These are phyloP conservation scores for Lasiosphaeris hirsuta DNA, from an alignment of 495 filamentous ascomycete genomes.

Conservation along the genomic window DNA sequence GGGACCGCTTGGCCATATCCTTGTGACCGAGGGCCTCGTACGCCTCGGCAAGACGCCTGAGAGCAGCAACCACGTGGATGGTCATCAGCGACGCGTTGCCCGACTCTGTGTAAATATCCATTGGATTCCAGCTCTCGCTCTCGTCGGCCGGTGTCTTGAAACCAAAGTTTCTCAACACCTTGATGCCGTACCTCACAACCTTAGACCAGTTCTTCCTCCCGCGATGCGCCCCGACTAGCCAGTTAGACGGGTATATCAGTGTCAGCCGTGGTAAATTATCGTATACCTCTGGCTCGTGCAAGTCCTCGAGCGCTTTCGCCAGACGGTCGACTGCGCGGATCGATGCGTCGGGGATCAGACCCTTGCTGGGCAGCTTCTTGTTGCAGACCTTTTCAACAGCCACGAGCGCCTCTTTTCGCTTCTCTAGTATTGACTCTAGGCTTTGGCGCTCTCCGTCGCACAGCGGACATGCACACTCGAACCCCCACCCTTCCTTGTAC, in stretches of 20 bases:
- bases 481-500: constrained; percentile 43
- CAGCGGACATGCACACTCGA: constrained; percentile 45
- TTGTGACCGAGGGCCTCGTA: constrained; percentile 29
- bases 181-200: constrained; percentile 32
- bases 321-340: constrained; percentile 32
- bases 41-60: constrained; percentile 36
- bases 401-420: constrained; percentile 22
- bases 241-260: constrained; percentile 42
- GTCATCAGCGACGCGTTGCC: constrained; percentile 35
- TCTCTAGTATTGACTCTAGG: constrained; percentile 13
- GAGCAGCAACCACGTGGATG: constrained; percentile 36
- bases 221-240: constrained; percentile 38
- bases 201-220: constrained; percentile 37
- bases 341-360: constrained; percentile 26
- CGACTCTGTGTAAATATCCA: constrained; percentile 17
- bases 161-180: constrained; percentile 44
- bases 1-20: constrained; percentile 26
- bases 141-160: constrained; percentile 30
- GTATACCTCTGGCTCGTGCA: constrained; percentile 38
- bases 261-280: constrained; percentile 35
- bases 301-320: constrained; percentile 33
- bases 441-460: constrained; percentile 33
- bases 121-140: constrained; percentile 26
- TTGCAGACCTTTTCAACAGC: constrained; percentile 12
- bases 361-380: constrained; percentile 3